Conservation (phyloP, 371 early-diverging fungal genomes). For the Paraphysoderma sedebokerense region DNA sequence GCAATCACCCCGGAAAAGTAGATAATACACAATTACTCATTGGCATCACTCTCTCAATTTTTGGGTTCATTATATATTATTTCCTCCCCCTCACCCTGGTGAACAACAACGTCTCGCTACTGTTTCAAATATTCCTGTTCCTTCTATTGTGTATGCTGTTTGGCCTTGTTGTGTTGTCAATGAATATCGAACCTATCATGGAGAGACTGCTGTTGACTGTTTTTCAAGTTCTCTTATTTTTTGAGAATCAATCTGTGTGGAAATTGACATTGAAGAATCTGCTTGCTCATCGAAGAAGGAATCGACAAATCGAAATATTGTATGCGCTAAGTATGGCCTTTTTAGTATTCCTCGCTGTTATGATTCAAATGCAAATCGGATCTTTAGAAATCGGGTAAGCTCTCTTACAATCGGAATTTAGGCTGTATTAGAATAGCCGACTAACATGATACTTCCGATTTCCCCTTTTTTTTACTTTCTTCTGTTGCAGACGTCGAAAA, state of each 20-base stretch:
- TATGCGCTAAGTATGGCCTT: constrained; percentile 9
- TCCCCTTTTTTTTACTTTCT: too few species aligned
- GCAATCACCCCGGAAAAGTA: not conserved
- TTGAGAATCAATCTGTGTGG: constrained; percentile 4
- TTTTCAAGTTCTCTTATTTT: constrained; percentile 4
- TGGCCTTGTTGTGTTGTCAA: constrained; percentile 8
- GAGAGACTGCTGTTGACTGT: constrained; percentile 2
- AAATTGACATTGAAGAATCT: constrained; percentile 8
- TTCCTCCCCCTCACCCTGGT: constrained; percentile 11
- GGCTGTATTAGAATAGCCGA: too few species aligned
- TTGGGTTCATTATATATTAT: constrained; percentile 8
- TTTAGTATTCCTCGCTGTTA: constrained; percentile 8
- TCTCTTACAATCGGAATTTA: too few species aligned
- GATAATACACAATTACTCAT: not conserved
- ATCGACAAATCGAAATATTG: constrained; percentile 10
- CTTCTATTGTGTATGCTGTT: constrained; percentile 10
- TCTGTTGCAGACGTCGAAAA: too few species aligned
- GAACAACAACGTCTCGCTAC: constrained; percentile 3
- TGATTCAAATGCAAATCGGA: not conserved
- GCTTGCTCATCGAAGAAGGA: constrained; percentile 7
- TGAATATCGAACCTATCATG: constrained; percentile 10
- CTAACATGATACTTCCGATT: too few species aligned
- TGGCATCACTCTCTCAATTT: not conserved
- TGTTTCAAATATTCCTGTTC: constrained; percentile 10
- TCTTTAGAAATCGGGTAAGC: not conserved